These are phyloP conservation scores for Termitomyces sp. DNA, from an alignment of 768 basidiomycete genomes.

Conservation along the genomic window DNA sequence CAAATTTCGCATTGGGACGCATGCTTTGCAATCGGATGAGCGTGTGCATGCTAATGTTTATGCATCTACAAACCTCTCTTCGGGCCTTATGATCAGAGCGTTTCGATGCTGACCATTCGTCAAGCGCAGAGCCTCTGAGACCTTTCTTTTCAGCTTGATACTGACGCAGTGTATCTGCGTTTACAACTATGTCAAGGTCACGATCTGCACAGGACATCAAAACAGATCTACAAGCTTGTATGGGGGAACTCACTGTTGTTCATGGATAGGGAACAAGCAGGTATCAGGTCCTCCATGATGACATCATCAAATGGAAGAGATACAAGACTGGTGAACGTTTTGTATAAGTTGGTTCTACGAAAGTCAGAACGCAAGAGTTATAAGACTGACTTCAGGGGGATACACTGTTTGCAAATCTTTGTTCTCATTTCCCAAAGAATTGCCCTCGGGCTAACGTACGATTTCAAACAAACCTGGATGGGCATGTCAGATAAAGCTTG, in stretches of 20 bases:
- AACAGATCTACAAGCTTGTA: not conserved
- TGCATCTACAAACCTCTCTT: slow-evolving; percentile 6
- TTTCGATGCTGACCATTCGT: slow-evolving; percentile 7
- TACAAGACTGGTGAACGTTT: not conserved
- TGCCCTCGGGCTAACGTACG: not conserved
- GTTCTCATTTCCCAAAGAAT: slow-evolving; percentile 13
- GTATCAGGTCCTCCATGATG: not conserved
- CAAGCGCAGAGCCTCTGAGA: not conserved
- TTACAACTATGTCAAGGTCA: not conserved
- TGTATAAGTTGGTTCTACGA: not conserved
- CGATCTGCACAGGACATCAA: not conserved
- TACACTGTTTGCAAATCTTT: slow-evolving; percentile 14
- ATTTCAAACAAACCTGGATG: slow-evolving; percentile 7
- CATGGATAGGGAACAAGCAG: not conserved
- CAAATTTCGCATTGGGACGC: slow-evolving; percentile 10
- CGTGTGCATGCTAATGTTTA: not conserved
- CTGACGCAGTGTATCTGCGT: not conserved
- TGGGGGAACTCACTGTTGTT: not conserved
- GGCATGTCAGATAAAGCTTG: not conserved
- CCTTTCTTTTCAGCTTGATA: not conserved
- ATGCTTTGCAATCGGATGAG: slow-evolving; percentile 7
- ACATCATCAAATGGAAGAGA: not conserved
- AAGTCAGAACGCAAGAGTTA: no score
- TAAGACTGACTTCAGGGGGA: slow-evolving; percentile 8
- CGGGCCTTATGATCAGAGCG: not conserved